A percentile compares a stretch with the other conserved stretches of the same genome.
Evolutionary conservation across 2,329 filamentous ascomycete species (phyloP).

Genomic region (Fusarium protoensiforme): DNA sequence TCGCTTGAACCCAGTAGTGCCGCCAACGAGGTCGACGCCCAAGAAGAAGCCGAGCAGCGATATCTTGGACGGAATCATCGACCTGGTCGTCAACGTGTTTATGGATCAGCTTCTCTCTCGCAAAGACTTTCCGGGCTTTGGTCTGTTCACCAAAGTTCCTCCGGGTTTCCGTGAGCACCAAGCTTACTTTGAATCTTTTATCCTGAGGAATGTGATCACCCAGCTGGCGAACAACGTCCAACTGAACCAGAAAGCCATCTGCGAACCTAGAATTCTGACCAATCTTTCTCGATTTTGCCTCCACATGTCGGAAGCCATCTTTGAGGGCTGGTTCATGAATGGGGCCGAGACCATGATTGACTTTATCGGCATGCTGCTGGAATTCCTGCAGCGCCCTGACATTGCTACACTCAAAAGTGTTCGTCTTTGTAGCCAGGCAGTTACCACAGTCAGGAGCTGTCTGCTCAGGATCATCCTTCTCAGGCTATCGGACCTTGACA

Average conservation of each 20-base stretch:
- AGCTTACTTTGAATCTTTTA: slow-evolving; percentile 92
- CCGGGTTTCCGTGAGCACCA: slow-evolving; percentile 95
- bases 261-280: slow-evolving; percentile 84
- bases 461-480: slow-evolving; percentile 85
- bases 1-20: slow-evolving; percentile 62
- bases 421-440: slow-evolving; percentile 87
- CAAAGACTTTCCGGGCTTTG: slow-evolving; percentile 92
- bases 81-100: slow-evolving; percentile 83
- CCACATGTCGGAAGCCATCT: slow-evolving; percentile 89
- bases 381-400: slow-evolving; percentile 89
- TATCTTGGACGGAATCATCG: slow-evolving; percentile 80
- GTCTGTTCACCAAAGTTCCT: slow-evolving; percentile 86
- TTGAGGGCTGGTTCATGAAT: slow-evolving; percentile 96
- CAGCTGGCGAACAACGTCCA: slow-evolving; percentile 77
- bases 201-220: slow-evolving; percentile 79
- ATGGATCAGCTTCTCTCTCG: slow-evolving; percentile 85
- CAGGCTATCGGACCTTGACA: slow-evolving; percentile 84
- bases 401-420: slow-evolving; percentile 86
- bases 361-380: slow-evolving; percentile 84
- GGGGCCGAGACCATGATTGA: slow-evolving; percentile 87
- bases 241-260: slow-evolving; percentile 75
- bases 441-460: slow-evolving; percentile 78
- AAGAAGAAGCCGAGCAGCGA: slow-evolving; percentile 70
- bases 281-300: slow-evolving; percentile 85
- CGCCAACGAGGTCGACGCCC: slow-evolving; percentile 56